Conservation (phyloP, 106 monocot genomes). For the Platanthera guangdongensis region DNA sequence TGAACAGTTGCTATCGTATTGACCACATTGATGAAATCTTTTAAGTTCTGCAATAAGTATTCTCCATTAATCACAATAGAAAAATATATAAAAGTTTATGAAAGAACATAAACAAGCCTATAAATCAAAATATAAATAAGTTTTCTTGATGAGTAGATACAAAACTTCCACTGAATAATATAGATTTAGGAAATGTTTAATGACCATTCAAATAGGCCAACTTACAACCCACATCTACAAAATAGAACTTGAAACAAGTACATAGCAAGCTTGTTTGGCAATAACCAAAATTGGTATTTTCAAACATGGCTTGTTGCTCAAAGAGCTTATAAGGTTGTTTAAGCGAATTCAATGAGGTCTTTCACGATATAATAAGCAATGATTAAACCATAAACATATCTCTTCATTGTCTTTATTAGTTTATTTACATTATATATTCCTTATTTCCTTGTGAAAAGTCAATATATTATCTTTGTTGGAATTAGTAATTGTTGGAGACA, state of each 20-base stretch:
- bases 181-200: not conserved
- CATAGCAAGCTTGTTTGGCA: no score
- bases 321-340: no score
- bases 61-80: not conserved
- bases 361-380: no score
- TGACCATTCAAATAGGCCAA: not conserved
- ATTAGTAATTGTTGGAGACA: no score
- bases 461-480: no score
- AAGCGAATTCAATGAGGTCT: no score
- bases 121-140: not conserved
- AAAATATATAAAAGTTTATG: not conserved
- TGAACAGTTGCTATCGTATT: constrained; percentile 66
- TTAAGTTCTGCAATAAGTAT: constrained; percentile 43
- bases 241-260: not conserved
- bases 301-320: no score
- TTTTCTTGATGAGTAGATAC: not conserved
- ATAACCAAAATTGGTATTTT: no score
- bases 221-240: not conserved
- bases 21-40: constrained; percentile 73
- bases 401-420: no score
- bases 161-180: not conserved
- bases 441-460: no score
- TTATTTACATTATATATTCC: no score
- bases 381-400: no score
- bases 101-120: not conserved